phyloP scores from a whole-genome alignment of 345 rosid genomes.

The Dimocarpus longan region DNA sequence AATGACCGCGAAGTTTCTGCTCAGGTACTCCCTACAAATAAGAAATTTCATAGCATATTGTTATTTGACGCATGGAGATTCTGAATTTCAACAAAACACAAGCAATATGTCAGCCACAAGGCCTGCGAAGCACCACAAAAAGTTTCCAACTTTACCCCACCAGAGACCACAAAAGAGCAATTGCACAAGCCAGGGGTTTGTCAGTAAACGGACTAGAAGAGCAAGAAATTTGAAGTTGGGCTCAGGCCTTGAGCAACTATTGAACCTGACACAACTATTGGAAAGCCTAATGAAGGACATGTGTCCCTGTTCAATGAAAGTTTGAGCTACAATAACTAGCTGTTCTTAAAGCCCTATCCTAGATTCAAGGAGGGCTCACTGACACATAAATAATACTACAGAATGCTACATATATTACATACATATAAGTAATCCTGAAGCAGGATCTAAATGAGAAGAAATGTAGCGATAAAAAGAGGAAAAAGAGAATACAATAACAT shows the following conservation, averaged over 20 bases:
- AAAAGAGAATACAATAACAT: constrained; percentile 26
- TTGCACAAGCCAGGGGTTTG: not conserved
- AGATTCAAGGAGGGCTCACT: not conserved
- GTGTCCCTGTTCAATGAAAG: not conserved
- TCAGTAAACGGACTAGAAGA: not conserved
- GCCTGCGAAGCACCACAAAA: not conserved
- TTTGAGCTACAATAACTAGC: not conserved
- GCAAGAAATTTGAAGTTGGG: not conserved
- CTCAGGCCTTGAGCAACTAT: not conserved
- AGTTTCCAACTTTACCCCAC: not conserved
- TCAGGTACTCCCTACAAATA: constrained; percentile 87
- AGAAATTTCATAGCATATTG: constrained; percentile 11
- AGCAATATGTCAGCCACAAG: constrained; percentile 1
- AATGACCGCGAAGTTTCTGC: constrained; percentile 86
- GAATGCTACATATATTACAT: not conserved
- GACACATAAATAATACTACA: not conserved
- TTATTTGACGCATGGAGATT: not conserved
- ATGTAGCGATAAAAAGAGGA: not conserved
- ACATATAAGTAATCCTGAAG: too few relatives aligned
- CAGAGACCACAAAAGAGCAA: not conserved
- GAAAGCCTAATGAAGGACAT: not conserved
- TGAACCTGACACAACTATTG: not conserved
- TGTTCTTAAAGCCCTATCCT: not conserved
- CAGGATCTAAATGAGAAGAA: not conserved
- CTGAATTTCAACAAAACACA: not conserved